Percentiles rank a stretch among this genome's conserved stretches.
Conservation (phyloP, 1,284 basidiomycete genomes). For the Ustilago loliicola region DNA sequence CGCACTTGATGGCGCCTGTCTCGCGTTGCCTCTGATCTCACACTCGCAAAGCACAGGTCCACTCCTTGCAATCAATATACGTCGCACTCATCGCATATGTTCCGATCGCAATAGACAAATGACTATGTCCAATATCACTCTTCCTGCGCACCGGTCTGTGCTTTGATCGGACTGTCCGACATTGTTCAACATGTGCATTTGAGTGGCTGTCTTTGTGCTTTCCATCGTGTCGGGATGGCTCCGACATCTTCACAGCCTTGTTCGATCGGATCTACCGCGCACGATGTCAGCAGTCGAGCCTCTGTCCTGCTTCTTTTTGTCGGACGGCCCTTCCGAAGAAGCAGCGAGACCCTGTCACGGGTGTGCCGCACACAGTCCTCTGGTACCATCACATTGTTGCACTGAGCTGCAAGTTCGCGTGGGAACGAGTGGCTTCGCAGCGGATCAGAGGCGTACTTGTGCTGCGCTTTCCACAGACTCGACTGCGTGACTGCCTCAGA, state of each 20-base stretch:
- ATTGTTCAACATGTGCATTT: background rate
- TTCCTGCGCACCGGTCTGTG: background rate
- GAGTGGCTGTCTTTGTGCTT: background rate
- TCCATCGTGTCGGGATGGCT: background rate
- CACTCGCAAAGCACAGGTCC: too few species aligned
- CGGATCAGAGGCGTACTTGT: background rate
- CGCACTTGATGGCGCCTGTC: background rate
- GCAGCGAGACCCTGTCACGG: background rate
- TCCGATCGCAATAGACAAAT: slow-evolving; percentile 1
- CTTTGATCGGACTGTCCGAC: background rate
- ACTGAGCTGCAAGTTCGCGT: background rate
- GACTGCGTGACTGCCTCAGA: background rate
- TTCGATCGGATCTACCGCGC: background rate
- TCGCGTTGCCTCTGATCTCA: too few species aligned
- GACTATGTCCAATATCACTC: too few species aligned
- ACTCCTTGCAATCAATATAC: background rate
- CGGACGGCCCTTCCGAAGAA: background rate
- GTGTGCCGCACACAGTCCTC: background rate
- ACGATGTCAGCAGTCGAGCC: background rate
- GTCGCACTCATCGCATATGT: background rate
- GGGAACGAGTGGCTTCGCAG: background rate
- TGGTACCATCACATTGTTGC: background rate
- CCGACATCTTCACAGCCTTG: background rate
- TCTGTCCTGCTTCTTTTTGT: background rate
- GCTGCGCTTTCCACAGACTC: background rate